Conservation (phyloP, 2,329 filamentous ascomycete genomes). For the Fusarium lyarnte region DNA sequence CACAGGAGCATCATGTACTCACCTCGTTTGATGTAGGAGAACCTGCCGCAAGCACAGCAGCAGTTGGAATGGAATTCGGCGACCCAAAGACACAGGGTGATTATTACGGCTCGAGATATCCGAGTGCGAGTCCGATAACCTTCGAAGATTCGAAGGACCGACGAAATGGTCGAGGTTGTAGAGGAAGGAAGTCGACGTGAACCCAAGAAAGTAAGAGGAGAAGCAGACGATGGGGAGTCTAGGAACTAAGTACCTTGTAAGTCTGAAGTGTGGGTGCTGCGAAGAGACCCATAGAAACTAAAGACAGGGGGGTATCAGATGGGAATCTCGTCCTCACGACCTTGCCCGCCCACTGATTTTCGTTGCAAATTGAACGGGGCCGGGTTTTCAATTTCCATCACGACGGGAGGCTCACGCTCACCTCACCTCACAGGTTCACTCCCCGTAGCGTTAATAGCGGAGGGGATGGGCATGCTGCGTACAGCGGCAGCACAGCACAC, state of each 20-base stretch:
- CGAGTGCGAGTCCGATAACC: constrained; percentile 31
- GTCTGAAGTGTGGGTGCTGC: constrained; percentile 27
- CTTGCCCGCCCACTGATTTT: constrained; percentile 25
- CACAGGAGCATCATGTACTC: constrained; percentile 32
- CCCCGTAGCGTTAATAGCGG: constrained; percentile 9
- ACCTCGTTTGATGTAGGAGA: constrained; percentile 32
- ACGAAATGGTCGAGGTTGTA: constrained; percentile 31
- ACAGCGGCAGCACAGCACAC: constrained; percentile 6
- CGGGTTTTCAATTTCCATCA: constrained; percentile 24
- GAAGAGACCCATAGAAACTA: constrained; percentile 31
- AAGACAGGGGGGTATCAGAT: constrained; percentile 30
- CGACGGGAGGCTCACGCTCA: constrained; percentile 20
- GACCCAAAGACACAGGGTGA: constrained; percentile 19
- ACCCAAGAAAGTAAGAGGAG: constrained; percentile 26
- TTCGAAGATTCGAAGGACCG: constrained; percentile 35
- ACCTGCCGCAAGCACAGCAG: constrained; percentile 29
- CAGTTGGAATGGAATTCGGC: constrained; percentile 21
- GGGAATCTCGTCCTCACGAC: constrained; percentile 25
- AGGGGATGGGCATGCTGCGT: neutral
- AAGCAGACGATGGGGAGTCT: constrained; percentile 38
- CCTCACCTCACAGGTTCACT: neutral
- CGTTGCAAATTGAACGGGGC: constrained; percentile 19
- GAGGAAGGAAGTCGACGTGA: constrained; percentile 20
- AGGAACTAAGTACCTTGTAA: constrained; percentile 39
- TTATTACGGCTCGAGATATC: constrained; percentile 17